Percentiles rank a stretch among this genome's conserved stretches.
Evolutionary conservation across 805 yeast genomes (phyloP).

Genomic region (Barnettozyma populi): DNA sequence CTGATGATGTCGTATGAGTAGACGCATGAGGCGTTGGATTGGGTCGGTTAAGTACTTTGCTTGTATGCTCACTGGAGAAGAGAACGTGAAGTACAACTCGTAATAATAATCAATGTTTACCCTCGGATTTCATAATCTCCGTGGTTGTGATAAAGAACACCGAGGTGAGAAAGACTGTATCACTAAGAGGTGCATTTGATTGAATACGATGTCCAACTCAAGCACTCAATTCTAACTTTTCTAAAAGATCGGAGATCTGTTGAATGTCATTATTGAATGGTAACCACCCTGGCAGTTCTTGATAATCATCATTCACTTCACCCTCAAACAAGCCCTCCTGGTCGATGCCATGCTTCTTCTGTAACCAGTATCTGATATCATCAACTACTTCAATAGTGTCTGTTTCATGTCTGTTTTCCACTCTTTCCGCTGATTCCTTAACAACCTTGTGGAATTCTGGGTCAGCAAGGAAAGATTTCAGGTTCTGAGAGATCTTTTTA

Average conservation of each 20-base stretch:
- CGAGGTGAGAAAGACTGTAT: too few relatives aligned
- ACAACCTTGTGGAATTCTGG: constrained; percentile 35
- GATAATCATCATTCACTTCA: constrained; percentile 19
- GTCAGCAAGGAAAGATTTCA: constrained; percentile 33
- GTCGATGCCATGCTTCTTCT: constrained; percentile 25
- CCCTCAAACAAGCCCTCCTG: constrained; percentile 27
- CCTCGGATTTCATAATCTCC: not conserved
- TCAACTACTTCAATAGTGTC: constrained; percentile 79
- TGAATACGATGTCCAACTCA: not conserved
- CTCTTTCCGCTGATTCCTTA: constrained; percentile 49
- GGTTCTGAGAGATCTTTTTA: constrained; percentile 45
- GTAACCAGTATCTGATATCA: constrained; percentile 63
- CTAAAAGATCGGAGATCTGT: constrained; percentile 36
- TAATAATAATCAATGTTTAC: too few relatives aligned
- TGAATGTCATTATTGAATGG: constrained; percentile 29
- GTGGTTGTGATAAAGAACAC: not conserved
- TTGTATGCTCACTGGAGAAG: too few relatives aligned
- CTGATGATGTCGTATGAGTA: constrained; percentile 50
- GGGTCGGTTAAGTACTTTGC: not conserved
- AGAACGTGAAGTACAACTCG: not conserved
- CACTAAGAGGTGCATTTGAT: too few relatives aligned
- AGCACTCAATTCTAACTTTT: constrained; percentile 24
- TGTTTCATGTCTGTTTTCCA: constrained; percentile 57
- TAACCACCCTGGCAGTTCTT: constrained; percentile 18
- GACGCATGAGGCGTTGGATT: constrained; percentile 12